Conservation (phyloP, 2,329 filamentous ascomycete genomes). For the Hymenotorrendiella dingleyae region DNA sequence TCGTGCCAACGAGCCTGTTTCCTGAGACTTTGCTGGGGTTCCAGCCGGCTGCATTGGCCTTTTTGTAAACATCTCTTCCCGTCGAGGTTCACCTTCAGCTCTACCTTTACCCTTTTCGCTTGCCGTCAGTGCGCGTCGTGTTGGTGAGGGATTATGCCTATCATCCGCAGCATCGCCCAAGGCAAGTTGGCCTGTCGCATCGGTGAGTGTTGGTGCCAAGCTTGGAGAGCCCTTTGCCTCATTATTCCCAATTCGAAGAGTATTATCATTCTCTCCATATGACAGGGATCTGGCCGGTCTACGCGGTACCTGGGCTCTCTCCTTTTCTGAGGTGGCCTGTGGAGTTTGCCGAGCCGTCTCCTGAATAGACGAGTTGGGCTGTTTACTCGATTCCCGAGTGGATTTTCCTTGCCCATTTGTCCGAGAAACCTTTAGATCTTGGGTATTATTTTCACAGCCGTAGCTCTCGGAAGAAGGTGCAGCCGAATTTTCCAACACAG, state of each 20-base stretch:
- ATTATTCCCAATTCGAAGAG: not conserved
- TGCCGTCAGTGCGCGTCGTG: not conserved
- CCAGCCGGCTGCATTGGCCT: slow-evolving; percentile 17
- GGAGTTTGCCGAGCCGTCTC: too few relatives aligned
- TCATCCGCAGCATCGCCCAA: slow-evolving; percentile 8
- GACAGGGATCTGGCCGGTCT: too few relatives aligned
- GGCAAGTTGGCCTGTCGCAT: slow-evolving; percentile 21
- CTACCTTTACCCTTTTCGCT: slow-evolving; percentile 22
- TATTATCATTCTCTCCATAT: too few relatives aligned
- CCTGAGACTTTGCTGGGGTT: slow-evolving; percentile 2
- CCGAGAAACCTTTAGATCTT: too few relatives aligned
- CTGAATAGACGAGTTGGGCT: too few relatives aligned
- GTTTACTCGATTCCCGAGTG: too few relatives aligned
- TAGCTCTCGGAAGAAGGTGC: too few relatives aligned
- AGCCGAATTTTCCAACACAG: too few relatives aligned
- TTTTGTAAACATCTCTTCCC: slow-evolving; percentile 24
- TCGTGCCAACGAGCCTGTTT: slow-evolving; percentile 41
- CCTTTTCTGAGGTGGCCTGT: too few relatives aligned
- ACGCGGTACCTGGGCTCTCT: too few relatives aligned
- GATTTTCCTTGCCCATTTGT: too few relatives aligned
- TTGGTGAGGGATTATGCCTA: not conserved
- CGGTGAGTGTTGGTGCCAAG: slow-evolving; percentile 23
- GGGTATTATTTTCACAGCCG: too few relatives aligned
- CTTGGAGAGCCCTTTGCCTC: slow-evolving; percentile 19
- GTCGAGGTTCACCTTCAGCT: slow-evolving; percentile 11